Evolutionary conservation across 2,329 filamentous ascomycete genomes (phyloP), one percentile per base, ranked within the genome.

Genomic region (Epichloe festucae): DNA sequence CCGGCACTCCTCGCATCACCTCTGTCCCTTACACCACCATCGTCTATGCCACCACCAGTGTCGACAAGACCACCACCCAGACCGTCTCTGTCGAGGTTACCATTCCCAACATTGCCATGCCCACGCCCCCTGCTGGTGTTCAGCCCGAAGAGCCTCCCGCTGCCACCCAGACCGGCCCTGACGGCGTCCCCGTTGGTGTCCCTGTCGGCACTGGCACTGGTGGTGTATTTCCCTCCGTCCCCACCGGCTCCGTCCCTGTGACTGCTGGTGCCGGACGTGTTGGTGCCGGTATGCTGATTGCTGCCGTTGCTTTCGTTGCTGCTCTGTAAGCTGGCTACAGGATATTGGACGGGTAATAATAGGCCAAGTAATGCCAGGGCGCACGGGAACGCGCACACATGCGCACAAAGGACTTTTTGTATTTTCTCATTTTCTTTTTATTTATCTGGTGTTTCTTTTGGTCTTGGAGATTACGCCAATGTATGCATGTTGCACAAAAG

Each of bases 81-180:
- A 70, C 68, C 61, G 73, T 77, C 57, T 65, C 64, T 72, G 76
- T 76, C 50, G 68, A 71, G 60, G 58, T 81, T 53, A 72, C 73
- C 46, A 72, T 80, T 27, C 78, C 78, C 43, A 65, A 75, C 66
- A 71, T 81, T 55, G 70, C 63, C 61, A 73, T 80, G 69, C 67
- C 68, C 55, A 70, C 70, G 43, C 59, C 58, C 39, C 59, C 58
- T 11, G 52, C 56, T 45, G 50, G 36, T 17, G 59, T 51, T 43
- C 53, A 56, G 34, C 56, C 57, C 15, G 27, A 55, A 39, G 50
- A 21, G 38, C 53, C 55, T 49, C 48, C 58, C 44, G 49, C 57
- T 52, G 58, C 45, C 15, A 23, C 50, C 15, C 38, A 21, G 27
- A 31, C 48, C 21, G 19, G 12, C 3, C 34, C 21, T 34, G 27